Evolutionary conservation across 371 early-diverging fungal genomes (phyloP).

Genomic region (Polyrhizophydium stewartii): DNA sequence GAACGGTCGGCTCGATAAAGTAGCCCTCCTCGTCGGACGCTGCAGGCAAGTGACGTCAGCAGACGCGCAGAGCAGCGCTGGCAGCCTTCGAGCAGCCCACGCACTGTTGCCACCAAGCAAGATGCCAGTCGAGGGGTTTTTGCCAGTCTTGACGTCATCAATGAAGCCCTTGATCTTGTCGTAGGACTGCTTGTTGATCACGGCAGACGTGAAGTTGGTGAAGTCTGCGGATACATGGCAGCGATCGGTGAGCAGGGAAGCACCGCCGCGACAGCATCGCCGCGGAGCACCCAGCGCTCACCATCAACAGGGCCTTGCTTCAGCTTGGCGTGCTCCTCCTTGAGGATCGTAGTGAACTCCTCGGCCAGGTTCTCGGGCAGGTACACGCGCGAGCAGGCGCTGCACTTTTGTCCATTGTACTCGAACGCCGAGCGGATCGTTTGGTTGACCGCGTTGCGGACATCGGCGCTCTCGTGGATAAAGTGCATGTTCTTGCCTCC

Average conservation of each 20-base stretch:
- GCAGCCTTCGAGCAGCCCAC: not conserved
- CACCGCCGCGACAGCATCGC: too few species aligned
- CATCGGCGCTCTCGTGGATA: constrained; percentile 72
- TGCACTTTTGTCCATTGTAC: constrained; percentile 97
- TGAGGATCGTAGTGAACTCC: constrained; percentile 66
- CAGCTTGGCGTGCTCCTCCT: constrained; percentile 67
- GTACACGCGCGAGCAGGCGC: constrained; percentile 87
- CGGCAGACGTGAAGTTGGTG: constrained; percentile 71
- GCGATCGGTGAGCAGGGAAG: too few species aligned
- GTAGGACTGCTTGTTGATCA: constrained; percentile 90
- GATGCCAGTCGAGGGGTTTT: constrained; percentile 25
- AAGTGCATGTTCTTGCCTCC: constrained; percentile 99
- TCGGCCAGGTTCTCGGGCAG: constrained; percentile 79
- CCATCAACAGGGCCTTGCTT: constrained; percentile 76
- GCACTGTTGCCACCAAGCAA: constrained; percentile 39
- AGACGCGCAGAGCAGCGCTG: constrained; percentile 32
- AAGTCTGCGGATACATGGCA: too few species aligned
- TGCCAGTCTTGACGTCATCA: constrained; percentile 54
- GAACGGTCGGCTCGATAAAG: constrained; percentile 88
- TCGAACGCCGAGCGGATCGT: constrained; percentile 94
- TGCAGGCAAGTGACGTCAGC: constrained; percentile 15
- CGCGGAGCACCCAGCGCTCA: constrained; percentile 15
- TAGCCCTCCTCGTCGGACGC: constrained; percentile 74
- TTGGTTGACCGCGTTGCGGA: constrained; percentile 50
- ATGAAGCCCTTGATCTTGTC: constrained; percentile 90